Evolutionary conservation across 441 rosid genomes (phyloP), one percentile per base, ranked within the genome.

Genomic region (Biscutella laevigata): DNA sequence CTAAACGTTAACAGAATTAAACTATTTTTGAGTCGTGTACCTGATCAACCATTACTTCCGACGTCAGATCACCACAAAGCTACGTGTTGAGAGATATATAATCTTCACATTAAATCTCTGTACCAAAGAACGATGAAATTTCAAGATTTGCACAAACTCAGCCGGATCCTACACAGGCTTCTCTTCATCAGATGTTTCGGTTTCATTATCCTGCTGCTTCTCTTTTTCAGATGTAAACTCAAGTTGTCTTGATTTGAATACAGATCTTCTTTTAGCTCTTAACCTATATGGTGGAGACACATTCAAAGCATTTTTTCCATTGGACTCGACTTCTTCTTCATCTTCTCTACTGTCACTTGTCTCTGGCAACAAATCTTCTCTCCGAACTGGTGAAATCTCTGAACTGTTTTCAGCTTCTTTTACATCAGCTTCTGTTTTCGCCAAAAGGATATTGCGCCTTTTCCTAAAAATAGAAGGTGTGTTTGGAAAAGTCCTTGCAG

Each of bases 381-480:
- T 65, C 46, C 17, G 56, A 65, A 47, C 64, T 26, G 26, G 73
- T 44, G 63, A 51, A 4, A 52, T 34, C 19, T 71, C 66, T 27
- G 42, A 49, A 66, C 75, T 61, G 49, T 52, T 60, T 45, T 68
- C 53, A 24, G 67, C 26, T 69, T 59, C 43, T 48, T 39, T 57
- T 21, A 5, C 66, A 61, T 19, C 53, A 36, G 10, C 21, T 8
- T 57, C 45, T 64, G 71, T 72, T 59, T 48, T 41, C 9, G 67
- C 59, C 28, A 12, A 13, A 37, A 65, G 74, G 50, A 36, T 66
- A 64, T 35, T 62, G 14, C 77, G 80, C 69, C 95, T 77, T 74
- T 84, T 86, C 50, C 95, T 77, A 38, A 83, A 78, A 55, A 94
- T 89, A 37, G 99, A 88, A 56, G 97, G 99, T 25, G 90, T 88